Percentiles rank a stretch among this genome's conserved stretches.
These are phyloP conservation scores for Fusarium sp. DNA, from an alignment of 2,329 filamentous ascomycete species.

Conservation along the genomic window DNA sequence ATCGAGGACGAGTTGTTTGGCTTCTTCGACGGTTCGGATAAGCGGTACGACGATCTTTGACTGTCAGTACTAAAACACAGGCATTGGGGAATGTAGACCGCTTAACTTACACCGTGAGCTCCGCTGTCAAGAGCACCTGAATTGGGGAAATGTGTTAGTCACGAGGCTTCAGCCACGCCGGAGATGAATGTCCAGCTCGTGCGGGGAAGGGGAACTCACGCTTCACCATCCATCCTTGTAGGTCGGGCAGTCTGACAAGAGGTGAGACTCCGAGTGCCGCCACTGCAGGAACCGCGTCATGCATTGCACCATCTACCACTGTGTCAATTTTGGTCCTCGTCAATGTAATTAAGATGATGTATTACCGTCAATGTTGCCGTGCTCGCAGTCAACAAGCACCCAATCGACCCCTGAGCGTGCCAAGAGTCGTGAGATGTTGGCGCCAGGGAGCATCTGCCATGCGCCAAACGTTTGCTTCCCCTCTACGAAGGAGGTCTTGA, in stretches of 20 bases:
- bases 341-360: neutral
- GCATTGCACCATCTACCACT: constrained; percentile 63
- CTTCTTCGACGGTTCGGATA: constrained; percentile 61
- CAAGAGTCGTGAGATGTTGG: constrained; percentile 72
- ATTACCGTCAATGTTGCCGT: constrained; percentile 65
- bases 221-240: constrained; percentile 63
- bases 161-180: too few relatives aligned
- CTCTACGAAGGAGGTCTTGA: constrained; percentile 65
- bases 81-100: too few relatives aligned
- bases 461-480: constrained; percentile 67
- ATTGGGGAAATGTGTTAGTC: neutral
- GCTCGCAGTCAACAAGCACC: constrained; percentile 72
- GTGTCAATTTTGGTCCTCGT: too few relatives aligned
- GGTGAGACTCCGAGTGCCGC: constrained; percentile 61
- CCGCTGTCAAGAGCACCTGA: constrained; percentile 64
- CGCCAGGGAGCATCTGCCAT: constrained; percentile 75
- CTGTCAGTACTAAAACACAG: constrained; percentile 22
- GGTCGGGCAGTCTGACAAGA: constrained; percentile 67
- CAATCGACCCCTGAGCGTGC: constrained; percentile 76
- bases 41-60: constrained; percentile 63
- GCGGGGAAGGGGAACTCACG: constrained; percentile 44
- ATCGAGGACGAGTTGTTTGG: constrained; percentile 60
- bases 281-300: constrained; percentile 68
- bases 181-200: constrained; percentile 1
- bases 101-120: constrained; percentile 61